Evolutionary conservation across 495 filamentous ascomycete genomes (phyloP).

Genomic region (Chaetomium cochliodes): DNA sequence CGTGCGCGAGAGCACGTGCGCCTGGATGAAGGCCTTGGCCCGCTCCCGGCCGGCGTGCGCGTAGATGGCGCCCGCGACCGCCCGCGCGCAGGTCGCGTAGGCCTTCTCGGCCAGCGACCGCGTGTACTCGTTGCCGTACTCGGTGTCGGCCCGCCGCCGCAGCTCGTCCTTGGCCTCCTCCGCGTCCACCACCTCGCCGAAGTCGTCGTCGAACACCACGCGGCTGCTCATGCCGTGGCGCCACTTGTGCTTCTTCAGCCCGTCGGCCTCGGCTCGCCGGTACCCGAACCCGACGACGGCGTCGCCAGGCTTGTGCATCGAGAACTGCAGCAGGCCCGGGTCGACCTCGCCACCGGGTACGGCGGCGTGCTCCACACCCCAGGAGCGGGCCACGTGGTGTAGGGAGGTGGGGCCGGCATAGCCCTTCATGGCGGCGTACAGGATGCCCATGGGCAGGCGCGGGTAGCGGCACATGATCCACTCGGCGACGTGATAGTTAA

Average conservation of each 20-base stretch:
- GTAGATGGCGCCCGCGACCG: constrained; percentile 80
- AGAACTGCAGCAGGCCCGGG: constrained; percentile 86
- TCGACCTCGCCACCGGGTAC: constrained; percentile 88
- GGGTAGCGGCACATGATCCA: constrained; percentile 83
- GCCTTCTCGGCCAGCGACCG: constrained; percentile 35
- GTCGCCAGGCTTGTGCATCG: constrained; percentile 57
- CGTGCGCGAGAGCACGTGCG: constrained; percentile 77
- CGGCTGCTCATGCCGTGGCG: constrained; percentile 67
- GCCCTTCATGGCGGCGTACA: constrained; percentile 79
- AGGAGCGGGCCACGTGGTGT: constrained; percentile 67
- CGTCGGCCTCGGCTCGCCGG: constrained; percentile 38
- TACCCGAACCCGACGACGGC: constrained; percentile 44
- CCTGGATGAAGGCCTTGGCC: constrained; percentile 74
- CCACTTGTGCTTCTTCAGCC: constrained; percentile 54
- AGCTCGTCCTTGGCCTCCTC: constrained; percentile 14
- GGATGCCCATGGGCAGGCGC: constrained; percentile 76
- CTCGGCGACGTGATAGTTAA: constrained; percentile 85
- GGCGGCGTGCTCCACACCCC: constrained; percentile 85
- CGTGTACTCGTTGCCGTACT: constrained; percentile 37
- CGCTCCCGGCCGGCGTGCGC: constrained; percentile 69
- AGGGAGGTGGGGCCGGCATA: constrained; percentile 74
- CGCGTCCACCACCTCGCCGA: constrained; percentile 59
- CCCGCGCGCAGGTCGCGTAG: constrained; percentile 67
- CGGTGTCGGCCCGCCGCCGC: constrained; percentile 15
- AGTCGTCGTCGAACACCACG: constrained; percentile 75